phyloP scores from a whole-genome alignment of 352 stramenopile genomes.

The Pythium sukuiense region DNA sequence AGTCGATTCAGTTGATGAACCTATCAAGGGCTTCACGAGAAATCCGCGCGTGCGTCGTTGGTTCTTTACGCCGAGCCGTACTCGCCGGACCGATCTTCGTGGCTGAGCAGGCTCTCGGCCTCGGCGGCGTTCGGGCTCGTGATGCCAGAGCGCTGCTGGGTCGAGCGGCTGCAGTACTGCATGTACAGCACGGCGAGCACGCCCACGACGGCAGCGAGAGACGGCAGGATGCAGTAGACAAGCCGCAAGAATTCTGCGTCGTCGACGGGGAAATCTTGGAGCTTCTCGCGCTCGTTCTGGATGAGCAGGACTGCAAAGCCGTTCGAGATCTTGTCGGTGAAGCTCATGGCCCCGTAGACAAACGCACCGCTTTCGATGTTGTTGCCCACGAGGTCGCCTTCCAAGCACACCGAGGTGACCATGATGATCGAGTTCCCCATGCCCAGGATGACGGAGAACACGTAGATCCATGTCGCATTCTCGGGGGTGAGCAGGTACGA shows the following conservation, averaged over 20 bases:
- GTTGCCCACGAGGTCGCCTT: conserved; percentile 80
- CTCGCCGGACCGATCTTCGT: conserved; percentile 21
- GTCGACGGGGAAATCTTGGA: conserved; percentile 49
- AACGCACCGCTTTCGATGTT: conserved; percentile 84
- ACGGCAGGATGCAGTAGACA: conserved; percentile 73
- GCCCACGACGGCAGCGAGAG: conserved; percentile 55
- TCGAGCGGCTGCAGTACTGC: conserved; percentile 55
- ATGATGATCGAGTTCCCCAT: conserved; percentile 89
- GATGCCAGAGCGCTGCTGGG: conserved; percentile 25
- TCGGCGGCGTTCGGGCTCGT: conserved; percentile 25
- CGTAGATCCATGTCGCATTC: conserved; percentile 71
- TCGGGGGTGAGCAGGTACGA: conserved; percentile 62
- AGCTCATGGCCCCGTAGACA: conserved; percentile 86
- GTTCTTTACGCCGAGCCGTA: conserved; percentile 23
- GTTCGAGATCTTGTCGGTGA: conserved; percentile 88
- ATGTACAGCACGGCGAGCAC: conserved; percentile 74
- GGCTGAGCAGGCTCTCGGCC: conserved; percentile 31
- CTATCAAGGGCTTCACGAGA: too few species aligned
- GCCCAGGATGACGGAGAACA: conserved; percentile 65
- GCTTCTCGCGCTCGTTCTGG: conserved; percentile 77
- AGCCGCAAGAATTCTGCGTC: conserved; percentile 74
- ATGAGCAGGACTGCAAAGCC: conserved; percentile 80
- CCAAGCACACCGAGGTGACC: conserved; percentile 83
- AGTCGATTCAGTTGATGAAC: too few species aligned
- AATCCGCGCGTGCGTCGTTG: too few species aligned